Base-by-base conservation (phyloP, 345 rosid genomes). In the Pelargonium nanum region DNA sequence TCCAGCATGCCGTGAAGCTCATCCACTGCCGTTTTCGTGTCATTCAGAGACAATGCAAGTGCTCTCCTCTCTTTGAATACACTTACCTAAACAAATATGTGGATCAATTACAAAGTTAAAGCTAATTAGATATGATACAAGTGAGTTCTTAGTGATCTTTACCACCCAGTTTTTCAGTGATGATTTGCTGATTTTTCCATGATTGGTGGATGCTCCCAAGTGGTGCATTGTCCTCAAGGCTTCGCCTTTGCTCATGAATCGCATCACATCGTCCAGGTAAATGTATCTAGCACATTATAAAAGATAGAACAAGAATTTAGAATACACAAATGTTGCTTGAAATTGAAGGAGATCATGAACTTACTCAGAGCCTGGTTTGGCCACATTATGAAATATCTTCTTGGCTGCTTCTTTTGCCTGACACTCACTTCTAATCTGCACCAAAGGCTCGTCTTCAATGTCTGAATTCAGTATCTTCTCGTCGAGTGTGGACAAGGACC, bases 1-100 rank as follows among this genome's bases (percentile, higher is more conserved):
- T 72, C 64, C 64, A 81, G 28, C 68, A 78, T 73, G 4, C 61
- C 68, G 57, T 78, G 86, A 45, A 81, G 86, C 48, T 74, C 78
- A 56, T 81, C 76, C 30, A 78, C 78, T 0, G 81, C 70, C 28
- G 80, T 78, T 73, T 74, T 78, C 9, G 81, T 78, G 50, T 78
- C 86, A 15, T 78, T 74, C 1, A 78, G 76, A 57, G 81, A 78
- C 59, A 81, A 55, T 45, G 78, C 75, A 8, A 81, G 83, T 30
- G 86, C 81, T 26, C 57, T 63, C 26, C 80, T 62, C 61, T 81
- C 78, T 62, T 65, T 74, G 40, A 74, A 78, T 19, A 75, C 81
- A 61, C 15, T 40, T 15, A 40, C 48, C 48, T 40, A 17, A 12
- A 40, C 9, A 9, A 40, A 40, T 40, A 40, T 40, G 48, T 3